phyloP scores from a whole-genome alignment of 768 basidiomycete species.

The Boletellus emodensis region DNA sequence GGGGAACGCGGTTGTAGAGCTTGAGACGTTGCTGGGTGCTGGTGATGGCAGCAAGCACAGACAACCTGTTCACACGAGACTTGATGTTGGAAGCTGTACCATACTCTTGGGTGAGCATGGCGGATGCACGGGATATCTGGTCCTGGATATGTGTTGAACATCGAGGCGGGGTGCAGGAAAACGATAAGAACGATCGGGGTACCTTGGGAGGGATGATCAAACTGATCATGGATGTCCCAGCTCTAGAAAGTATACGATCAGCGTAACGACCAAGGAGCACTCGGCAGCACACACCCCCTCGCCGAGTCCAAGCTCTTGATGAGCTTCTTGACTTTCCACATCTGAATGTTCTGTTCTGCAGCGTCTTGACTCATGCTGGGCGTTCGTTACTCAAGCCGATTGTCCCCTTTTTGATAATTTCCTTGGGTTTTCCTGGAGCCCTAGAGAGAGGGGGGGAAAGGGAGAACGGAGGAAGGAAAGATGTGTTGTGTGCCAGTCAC shows the following conservation, averaged over 20 bases:
- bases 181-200: constrained; percentile 19
- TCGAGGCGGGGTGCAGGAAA: background rate
- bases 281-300: constrained; percentile 32
- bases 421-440: constrained; percentile 4
- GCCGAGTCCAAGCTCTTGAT: constrained; percentile 96
- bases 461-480: constrained; percentile 10
- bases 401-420: constrained; percentile 10
- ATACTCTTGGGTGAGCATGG: constrained; percentile 97
- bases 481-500: background rate
- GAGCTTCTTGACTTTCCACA: constrained; percentile 99
- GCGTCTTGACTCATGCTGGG: constrained; percentile 75
- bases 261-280: background rate
- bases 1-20: constrained; percentile 93
- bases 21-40: constrained; percentile 97
- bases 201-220: constrained; percentile 95
- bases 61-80: constrained; percentile 95
- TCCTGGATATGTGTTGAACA: constrained; percentile 43
- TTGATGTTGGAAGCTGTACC: constrained; percentile 99
- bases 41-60: constrained; percentile 96
- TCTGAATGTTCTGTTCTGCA: constrained; percentile 94
- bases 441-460: constrained; percentile 24
- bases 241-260: constrained; percentile 45
- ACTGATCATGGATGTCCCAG: constrained; percentile 98
- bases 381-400: constrained; percentile 13
- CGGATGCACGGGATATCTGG: constrained; percentile 91